Evolutionary conservation across 805 yeast species (phyloP).

Genomic region (Clavispora carvajalis): DNA sequence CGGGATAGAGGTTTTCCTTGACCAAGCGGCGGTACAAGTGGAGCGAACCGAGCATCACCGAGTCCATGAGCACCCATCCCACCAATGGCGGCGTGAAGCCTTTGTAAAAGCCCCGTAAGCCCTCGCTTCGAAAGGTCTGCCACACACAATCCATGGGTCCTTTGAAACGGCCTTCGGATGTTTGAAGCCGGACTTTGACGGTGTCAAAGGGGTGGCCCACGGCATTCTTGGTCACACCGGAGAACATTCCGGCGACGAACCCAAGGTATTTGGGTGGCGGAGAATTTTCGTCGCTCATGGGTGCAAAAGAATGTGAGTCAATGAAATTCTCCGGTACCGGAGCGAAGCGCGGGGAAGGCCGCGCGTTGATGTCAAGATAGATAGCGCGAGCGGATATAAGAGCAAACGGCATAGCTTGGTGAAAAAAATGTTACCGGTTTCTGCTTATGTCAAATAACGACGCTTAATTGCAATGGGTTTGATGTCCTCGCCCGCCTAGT

Average conservation of each 20-base stretch:
- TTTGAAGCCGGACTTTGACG: slow-evolving; percentile 79
- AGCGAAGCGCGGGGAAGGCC: not conserved
- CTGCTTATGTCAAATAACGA: too few relatives aligned
- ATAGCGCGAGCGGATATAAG: not conserved
- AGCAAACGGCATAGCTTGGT: not conserved
- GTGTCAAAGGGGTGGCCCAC: slow-evolving; percentile 96
- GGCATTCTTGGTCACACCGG: slow-evolving; percentile 80
- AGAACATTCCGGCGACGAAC: slow-evolving; percentile 82
- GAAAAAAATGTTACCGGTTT: too few relatives aligned
- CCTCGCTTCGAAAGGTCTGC: slow-evolving; percentile 71
- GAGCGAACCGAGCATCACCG: slow-evolving; percentile 82
- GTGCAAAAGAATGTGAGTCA: not conserved
- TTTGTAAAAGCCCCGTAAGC: slow-evolving; percentile 72
- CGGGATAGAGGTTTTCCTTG: slow-evolving; percentile 57
- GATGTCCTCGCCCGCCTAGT: too few relatives aligned
- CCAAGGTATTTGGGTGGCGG: slow-evolving; percentile 58
- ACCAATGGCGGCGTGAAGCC: slow-evolving; percentile 91
- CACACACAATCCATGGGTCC: slow-evolving; percentile 80
- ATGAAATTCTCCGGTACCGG: slow-evolving; percentile 3
- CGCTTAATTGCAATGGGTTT: too few relatives aligned
- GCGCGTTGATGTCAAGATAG: too few relatives aligned
- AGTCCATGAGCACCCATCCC: slow-evolving; percentile 94
- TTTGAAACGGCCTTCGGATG: slow-evolving; percentile 53
- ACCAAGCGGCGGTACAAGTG: slow-evolving; percentile 69
- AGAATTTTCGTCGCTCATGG: slow-evolving; percentile 4